Evolutionary conservation across 345 rosid species (phyloP), one percentile per base, ranked within the genome.

Genomic region (Salix purpurea): DNA sequence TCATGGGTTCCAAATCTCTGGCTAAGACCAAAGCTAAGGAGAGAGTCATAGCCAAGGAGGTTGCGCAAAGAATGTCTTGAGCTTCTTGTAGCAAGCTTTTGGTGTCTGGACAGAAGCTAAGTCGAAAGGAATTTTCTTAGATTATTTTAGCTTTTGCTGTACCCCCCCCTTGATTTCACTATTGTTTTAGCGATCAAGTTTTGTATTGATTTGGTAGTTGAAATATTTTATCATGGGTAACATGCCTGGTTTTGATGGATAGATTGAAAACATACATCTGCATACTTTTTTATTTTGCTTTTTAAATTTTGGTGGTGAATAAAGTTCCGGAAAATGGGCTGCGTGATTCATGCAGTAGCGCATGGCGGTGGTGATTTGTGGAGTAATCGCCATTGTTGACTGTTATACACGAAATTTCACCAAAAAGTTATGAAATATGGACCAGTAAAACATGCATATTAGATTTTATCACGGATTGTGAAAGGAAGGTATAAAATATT

Each of bases 1-100:
- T 90, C 28, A 91, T 90, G 96, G 96, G 96, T 4, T 85, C 94
- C 30, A 91, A 91, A 83, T 90, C 96, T 1, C 91, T 89, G 82
- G 91, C 96, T 46, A 87, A 84, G 78, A 87, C 91, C 70, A 90
- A 89, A 78, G 94, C 97, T 36, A 87, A 81, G 62, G 90, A 91
- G 83, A 89, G 80, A 67, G 19, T 91, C 64, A 72, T 90, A 13
- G 92, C 92, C 24, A 90, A 89, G 86, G 92, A 91, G 65, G 89
- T 87, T 60, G 93, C 95, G 11, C 93, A 92, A 46, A 92, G 95
- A 77, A 85, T 92, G 91, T 77, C 78, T 50, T 89, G 77, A 74
- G 76, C 76, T 37, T 61, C 56, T 26, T n/a, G 14, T 56, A 39
- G 30, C 26, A 18, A 23, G 62, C 62, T 21, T n/a, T 5, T 26